Evolutionary conservation across 1,284 basidiomycete species (phyloP), one percentile per base, ranked within the genome.

Genomic region (Ceratobasidium sp.): DNA sequence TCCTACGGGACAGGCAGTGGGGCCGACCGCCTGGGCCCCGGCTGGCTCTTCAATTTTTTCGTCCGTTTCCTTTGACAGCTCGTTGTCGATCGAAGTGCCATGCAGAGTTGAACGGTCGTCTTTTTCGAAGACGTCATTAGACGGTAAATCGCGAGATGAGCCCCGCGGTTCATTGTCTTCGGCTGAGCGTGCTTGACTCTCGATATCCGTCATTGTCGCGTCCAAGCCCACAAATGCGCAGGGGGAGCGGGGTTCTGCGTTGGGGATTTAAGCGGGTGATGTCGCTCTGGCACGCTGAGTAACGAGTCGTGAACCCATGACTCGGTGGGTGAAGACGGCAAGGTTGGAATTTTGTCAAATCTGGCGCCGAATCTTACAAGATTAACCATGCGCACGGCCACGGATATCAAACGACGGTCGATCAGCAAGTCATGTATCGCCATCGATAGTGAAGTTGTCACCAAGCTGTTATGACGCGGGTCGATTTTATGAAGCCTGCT

Each of bases 31-130:
- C 40, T 70, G 65, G 7, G 20, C 23, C 15, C 10, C 52, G 15
- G 68, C 40, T n/a, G 68, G 52, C n/a, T 70, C 52, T 10, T 70
- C 38, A 17, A 70, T 42, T 26, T 57, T 70, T 70, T 70, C 68
- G 52, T 57, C 52, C 5, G 7, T 52, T 52, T 56, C 52, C 20
- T n/a, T 23, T 2, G 48, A 50, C n/a, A 13, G 26, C n/a, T 67
- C 48, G 17, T 67, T 50, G 15, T 70, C 40, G 52, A 57, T 57
- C 33, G 50, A 70, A 15, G 50, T n/a, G 28, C 38, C 52, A 40
- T 33, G 28, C 40, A 70, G 42, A 40, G 68, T 70, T n/a, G 68
- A 70, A 17, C 68, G 68, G 17, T 70, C 68, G 13, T 70, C 68
- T 42, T 40, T 52, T 57, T 70, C 68, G 12, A 46, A 69, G 10